A percentile compares a stretch with the other conserved stretches of the same genome.
phyloP scores from a whole-genome alignment of 129 eudicot species.

The Glebionis coronaria region DNA sequence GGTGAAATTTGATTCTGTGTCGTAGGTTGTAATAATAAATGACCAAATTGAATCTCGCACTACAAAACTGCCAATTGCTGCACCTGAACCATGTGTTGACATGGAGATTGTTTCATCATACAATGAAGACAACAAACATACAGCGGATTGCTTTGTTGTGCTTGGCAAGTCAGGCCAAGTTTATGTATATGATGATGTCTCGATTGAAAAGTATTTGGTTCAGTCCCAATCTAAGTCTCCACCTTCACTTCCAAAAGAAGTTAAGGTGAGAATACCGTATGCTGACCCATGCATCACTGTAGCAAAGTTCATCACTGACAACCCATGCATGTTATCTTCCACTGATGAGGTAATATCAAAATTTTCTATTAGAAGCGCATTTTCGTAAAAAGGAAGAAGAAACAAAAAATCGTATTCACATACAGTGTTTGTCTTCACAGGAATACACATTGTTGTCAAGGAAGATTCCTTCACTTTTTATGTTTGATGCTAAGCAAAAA shows the following conservation, averaged over 20 bases:
- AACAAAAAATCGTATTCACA: slow-evolving; percentile 3
- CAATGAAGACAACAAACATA: slow-evolving; percentile 58
- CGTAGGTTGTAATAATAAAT: slow-evolving; percentile 73
- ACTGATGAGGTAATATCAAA: slow-evolving; percentile 54
- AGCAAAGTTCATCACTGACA: slow-evolving; percentile 59
- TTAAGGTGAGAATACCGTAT: slow-evolving; percentile 65
- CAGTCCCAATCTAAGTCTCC: slow-evolving; percentile 71
- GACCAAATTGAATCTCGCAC: slow-evolving; percentile 85
- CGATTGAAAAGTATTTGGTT: slow-evolving; percentile 68
- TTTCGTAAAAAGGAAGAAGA: neutral
- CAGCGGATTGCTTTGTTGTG: slow-evolving; percentile 56
- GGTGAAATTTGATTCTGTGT: slow-evolving; percentile 17
- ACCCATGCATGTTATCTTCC: slow-evolving; percentile 48
- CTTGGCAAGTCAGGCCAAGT: slow-evolving; percentile 71
- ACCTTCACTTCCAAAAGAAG: slow-evolving; percentile 83
- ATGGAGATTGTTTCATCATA: slow-evolving; percentile 60
- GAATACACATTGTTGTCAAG: slow-evolving; percentile 43
- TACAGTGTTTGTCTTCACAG: slow-evolving; percentile 34
- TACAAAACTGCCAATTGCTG: slow-evolving; percentile 67
- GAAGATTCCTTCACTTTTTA: slow-evolving; percentile 51
- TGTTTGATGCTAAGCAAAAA: slow-evolving; percentile 52
- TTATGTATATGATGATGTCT: slow-evolving; percentile 63
- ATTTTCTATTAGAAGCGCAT: neutral
- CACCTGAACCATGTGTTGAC: slow-evolving; percentile 66
- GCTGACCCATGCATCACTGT: slow-evolving; percentile 62